Evolutionary conservation across 345 rosid genomes (phyloP), one percentile per base, ranked within the genome.

Genomic region (Physaria fendleri): DNA sequence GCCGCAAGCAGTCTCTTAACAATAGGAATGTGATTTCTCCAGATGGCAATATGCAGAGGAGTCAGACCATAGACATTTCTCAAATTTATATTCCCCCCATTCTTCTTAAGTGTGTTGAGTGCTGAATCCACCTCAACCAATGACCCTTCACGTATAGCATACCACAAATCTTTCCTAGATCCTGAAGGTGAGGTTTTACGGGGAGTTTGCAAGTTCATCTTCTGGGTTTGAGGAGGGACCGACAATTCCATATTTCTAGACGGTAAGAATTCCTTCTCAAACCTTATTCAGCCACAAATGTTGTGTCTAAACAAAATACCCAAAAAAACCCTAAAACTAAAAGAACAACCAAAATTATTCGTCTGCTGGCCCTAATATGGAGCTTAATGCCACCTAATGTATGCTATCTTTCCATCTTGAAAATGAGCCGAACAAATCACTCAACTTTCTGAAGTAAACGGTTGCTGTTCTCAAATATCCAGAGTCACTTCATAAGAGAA

Each of bases 11-110:
- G 90, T 83, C 90, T 86, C 73, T 78, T 79, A 64, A 85, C 82
- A 51, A 89, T 75, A 28, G 97, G 99, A 78, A 93, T 71, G 75
- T 87, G 83, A 61, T 93, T 93, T 81, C 97, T 93, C 99, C 97
- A 89, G 42, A 78, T 72, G 15, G 99, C 99, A 53, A 85, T 66
- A 71, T 89, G 97, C 68, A 93, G 88, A 52, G 95, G 87, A 62
- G 99, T 86, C 67, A 87, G 62, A 24, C 99, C 99, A 79, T 76
- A 80, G 17, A 33, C 56, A 65, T 87, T 93, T 68, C 97, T 81
- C 41, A 81, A 56, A 72, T 93, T 82, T 10, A 89, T 64, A 72
- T 79, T 83, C 42, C 84, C 95, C 50, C 97, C 94, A 40, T 39
- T 87, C 74, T 93, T 93, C 94, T 89, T 93, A 42, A 87, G 63